phyloP scores from a whole-genome alignment of 2,329 filamentous ascomycete species.

The Colletotrichum musae region DNA sequence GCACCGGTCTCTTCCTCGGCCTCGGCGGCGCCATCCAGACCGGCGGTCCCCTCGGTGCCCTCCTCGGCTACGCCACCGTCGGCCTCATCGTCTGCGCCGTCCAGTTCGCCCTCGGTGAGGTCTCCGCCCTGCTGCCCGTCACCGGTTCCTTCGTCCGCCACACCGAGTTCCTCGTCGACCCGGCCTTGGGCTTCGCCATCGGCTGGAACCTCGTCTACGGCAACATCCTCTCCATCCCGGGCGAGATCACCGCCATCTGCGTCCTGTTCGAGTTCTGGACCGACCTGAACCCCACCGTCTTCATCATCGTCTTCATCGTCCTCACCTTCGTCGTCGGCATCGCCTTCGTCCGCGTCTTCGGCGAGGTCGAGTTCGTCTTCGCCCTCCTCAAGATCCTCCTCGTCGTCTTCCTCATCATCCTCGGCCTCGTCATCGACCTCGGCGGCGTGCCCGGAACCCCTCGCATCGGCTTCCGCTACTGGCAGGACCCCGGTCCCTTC shows the following conservation, averaged over 20 bases:
- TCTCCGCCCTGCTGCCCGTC: constrained; percentile 73
- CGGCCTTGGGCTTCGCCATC: constrained; percentile 69
- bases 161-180: constrained; percentile 72
- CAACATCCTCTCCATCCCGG: constrained; percentile 55
- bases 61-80: constrained; percentile 69
- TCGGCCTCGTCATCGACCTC: constrained; percentile 64
- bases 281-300: constrained; percentile 42
- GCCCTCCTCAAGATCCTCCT: constrained; percentile 67
- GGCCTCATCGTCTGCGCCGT: constrained; percentile 71
- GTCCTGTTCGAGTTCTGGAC: constrained; percentile 47
- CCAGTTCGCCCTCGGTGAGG: constrained; percentile 72
- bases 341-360: constrained; percentile 54
- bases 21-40: constrained; percentile 67
- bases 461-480: constrained; percentile 44
- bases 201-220: constrained; percentile 74
- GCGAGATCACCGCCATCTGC: constrained; percentile 46
- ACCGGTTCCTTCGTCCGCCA: constrained; percentile 75
- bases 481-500: constrained; percentile 61
- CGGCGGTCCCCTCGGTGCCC: constrained; percentile 63
- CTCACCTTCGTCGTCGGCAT: constrained; percentile 43
- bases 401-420: constrained; percentile 73
- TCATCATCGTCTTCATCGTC: constrained; percentile 44
- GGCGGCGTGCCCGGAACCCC: constrained; percentile 44
- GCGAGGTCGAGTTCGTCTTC: constrained; percentile 72
- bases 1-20: constrained; percentile 73